phyloP scores from a whole-genome alignment of 306 rosid species.

The Myrica gale region DNA sequence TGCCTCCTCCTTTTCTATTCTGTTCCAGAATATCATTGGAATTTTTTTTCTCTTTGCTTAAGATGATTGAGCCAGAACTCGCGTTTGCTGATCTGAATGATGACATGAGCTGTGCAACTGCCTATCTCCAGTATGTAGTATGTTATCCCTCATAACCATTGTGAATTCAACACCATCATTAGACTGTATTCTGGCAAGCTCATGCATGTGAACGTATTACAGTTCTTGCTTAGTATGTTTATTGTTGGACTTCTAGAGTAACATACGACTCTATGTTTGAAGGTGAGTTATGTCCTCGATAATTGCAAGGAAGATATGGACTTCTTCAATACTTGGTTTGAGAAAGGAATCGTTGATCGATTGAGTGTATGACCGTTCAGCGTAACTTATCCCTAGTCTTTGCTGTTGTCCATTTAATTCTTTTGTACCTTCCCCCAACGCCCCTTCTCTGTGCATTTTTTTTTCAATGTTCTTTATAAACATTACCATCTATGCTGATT shows the following conservation, averaged over 20 bases:
- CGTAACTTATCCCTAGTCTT: slow-evolving; percentile 26
- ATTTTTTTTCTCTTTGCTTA: slow-evolving; percentile 21
- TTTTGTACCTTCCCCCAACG: not conserved
- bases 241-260: slow-evolving; percentile 13
- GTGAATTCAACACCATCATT: slow-evolving; percentile 20
- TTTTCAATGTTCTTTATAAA: slow-evolving; percentile 21
- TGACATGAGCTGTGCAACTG: slow-evolving; percentile 98
- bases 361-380: slow-evolving; percentile 76
- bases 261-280: slow-evolving; percentile 27
- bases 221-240: slow-evolving; percentile 5
- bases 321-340: slow-evolving; percentile 89
- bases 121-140: slow-evolving; percentile 98
- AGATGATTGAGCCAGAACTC: slow-evolving; percentile 99
- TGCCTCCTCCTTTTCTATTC: slow-evolving; percentile 14
- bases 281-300: slow-evolving; percentile 77
- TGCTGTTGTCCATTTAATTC: slow-evolving; percentile 28
- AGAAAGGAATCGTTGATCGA: slow-evolving; percentile 83
- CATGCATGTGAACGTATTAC: slow-evolving; percentile 7
- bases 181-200: slow-evolving; percentile 25
- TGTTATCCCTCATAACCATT: slow-evolving; percentile 47
- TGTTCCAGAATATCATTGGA: slow-evolving; percentile 24
- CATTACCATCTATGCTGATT: not conserved
- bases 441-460: not conserved
- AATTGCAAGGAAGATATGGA: slow-evolving; percentile 98
- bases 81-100: slow-evolving; percentile 96